A percentile compares a stretch with the other conserved stretches of the same genome.
phyloP scores from a whole-genome alignment of 73 alveolate species.

The Paramecium tetraurelia region DNA sequence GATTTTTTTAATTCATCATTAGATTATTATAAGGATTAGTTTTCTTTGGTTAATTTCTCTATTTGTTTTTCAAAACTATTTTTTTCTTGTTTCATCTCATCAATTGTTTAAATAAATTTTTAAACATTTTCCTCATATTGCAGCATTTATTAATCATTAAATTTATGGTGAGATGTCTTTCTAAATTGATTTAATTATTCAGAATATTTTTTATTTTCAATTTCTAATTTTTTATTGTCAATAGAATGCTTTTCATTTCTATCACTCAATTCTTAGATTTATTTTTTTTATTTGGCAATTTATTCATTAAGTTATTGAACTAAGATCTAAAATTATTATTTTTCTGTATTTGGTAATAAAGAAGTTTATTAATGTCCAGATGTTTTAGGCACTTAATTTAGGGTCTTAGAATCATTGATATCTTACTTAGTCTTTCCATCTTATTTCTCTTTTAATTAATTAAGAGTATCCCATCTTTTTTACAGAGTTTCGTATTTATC shows the following conservation, averaged over 20 bases:
- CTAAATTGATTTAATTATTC: not conserved
- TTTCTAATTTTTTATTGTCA: not conserved
- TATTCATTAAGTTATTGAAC: not conserved
- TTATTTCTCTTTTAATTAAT: not conserved
- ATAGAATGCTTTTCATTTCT: not conserved
- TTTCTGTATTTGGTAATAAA: not conserved
- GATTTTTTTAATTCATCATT: not conserved
- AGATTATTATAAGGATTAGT: not conserved
- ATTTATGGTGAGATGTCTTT: not conserved
- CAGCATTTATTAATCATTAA: not conserved
- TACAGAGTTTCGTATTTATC: not conserved
- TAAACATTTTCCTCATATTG: not conserved
- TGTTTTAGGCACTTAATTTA: not conserved
- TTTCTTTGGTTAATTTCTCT: not conserved
- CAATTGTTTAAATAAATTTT: not conserved
- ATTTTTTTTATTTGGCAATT: not conserved
- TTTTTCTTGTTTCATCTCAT: not conserved
- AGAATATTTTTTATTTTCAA: not conserved
- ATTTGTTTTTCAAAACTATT: not conserved
- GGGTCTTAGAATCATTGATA: not conserved
- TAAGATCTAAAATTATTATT: not conserved
- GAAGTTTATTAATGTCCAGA: not conserved
- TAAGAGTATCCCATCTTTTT: not conserved
- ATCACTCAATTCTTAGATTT: not conserved
- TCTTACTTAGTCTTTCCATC: not conserved